phyloP scores from a whole-genome alignment of 768 basidiomycete genomes.

The Kwoniella sp. region DNA sequence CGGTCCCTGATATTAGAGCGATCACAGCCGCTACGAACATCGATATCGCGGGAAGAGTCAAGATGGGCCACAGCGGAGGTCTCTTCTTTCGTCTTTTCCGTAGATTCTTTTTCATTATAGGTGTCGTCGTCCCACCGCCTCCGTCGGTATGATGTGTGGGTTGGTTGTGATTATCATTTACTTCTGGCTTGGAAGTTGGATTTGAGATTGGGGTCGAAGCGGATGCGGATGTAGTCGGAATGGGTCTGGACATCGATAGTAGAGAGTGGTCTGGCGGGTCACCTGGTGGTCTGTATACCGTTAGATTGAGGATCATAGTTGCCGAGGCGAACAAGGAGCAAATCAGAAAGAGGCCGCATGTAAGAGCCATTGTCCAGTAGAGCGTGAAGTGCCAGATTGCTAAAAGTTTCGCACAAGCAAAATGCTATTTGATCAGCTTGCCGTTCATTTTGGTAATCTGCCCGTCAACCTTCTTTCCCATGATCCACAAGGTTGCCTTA shows the following conservation, averaged over 20 bases:
- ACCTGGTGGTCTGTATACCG: conserved; percentile 18
- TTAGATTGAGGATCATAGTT: conserved; percentile 36
- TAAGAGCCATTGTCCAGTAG: conserved; percentile 45
- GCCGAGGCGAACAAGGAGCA: conserved; percentile 33
- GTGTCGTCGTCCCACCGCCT: background rate
- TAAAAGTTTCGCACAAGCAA: conserved; percentile 6
- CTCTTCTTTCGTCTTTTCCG: conserved; percentile 28
- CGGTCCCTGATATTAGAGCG: conserved; percentile 37
- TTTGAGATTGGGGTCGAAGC: background rate
- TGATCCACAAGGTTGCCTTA: background rate
- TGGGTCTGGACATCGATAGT: background rate
- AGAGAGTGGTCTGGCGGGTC: background rate
- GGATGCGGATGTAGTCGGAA: background rate
- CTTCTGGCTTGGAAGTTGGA: background rate
- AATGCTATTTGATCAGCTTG: too few relatives aligned
- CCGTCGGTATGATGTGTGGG: too few relatives aligned
- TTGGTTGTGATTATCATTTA: too few relatives aligned
- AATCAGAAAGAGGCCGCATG: conserved; percentile 37
- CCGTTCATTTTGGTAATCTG: too few relatives aligned
- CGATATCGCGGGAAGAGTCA: conserved; percentile 33
- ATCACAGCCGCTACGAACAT: conserved; percentile 30
- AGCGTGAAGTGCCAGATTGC: conserved; percentile 52
- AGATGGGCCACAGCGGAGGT: conserved; percentile 49
- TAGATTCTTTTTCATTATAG: background rate
- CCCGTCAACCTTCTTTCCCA: background rate